Percentiles rank a stretch among this genome's conserved stretches.
phyloP scores from a whole-genome alignment of 2,329 filamentous ascomycete species.

The Graphiopsis chlorocephala region DNA sequence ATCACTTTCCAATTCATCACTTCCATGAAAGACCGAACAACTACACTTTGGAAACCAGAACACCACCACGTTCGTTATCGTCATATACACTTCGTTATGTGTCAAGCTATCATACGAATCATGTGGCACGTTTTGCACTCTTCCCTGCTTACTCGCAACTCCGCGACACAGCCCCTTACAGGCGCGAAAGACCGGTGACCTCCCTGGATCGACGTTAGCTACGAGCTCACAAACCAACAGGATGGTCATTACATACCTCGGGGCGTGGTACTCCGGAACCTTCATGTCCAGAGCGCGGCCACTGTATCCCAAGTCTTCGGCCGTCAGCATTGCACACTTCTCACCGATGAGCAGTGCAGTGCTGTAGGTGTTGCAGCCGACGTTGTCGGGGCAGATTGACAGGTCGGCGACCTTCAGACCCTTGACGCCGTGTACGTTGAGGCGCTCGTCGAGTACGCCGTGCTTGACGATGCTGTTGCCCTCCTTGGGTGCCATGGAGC shows the following conservation, averaged over 20 bases:
- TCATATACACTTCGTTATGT: background rate
- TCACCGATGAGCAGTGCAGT: slow-evolving; percentile 70
- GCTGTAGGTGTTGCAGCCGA: slow-evolving; percentile 48
- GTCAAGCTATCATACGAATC: background rate
- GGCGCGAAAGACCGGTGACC: slow-evolving; percentile 40
- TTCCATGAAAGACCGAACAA: background rate
- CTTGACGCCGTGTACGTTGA: slow-evolving; percentile 75
- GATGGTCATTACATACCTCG: slow-evolving; percentile 17
- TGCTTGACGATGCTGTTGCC: slow-evolving; percentile 70
- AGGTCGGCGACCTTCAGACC: slow-evolving; percentile 75
- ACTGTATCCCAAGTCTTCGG: slow-evolving; percentile 71
- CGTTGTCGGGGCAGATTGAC: slow-evolving; percentile 40
- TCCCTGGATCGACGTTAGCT: slow-evolving; percentile 30
- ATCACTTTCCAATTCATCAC: background rate
- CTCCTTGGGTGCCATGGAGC: slow-evolving; percentile 35
- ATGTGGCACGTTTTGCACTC: background rate
- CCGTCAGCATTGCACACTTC: slow-evolving; percentile 68
- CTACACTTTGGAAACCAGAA: no score
- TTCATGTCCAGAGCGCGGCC: slow-evolving; percentile 74
- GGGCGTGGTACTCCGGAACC: slow-evolving; percentile 53
- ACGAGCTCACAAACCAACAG: no score
- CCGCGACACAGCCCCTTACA: slow-evolving; percentile 31
- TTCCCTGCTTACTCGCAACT: background rate
- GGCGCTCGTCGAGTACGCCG: slow-evolving; percentile 67
- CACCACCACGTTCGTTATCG: no score